Percentiles rank a stretch among this genome's conserved stretches.
Evolutionary conservation across 805 yeast genomes (phyloP).

Genomic region (Metschnikowia sp.): DNA sequence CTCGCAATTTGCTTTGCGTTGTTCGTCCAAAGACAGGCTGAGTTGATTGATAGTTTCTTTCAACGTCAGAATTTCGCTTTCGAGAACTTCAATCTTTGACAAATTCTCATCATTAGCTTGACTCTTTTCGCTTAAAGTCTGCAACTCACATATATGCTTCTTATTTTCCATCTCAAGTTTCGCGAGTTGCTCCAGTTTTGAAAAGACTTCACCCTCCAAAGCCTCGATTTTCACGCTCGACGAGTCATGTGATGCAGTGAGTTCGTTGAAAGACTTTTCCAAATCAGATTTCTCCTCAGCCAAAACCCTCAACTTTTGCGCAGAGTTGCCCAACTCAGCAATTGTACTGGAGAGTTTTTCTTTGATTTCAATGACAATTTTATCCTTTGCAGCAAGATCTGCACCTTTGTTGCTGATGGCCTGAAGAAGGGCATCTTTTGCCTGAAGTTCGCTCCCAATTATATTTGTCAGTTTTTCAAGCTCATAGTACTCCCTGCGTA

Average conservation of each 20-base stretch:
- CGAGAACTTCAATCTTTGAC: conserved; percentile 3
- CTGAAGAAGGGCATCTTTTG: conserved; percentile 17
- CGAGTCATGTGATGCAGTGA: background rate
- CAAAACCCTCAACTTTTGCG: conserved; percentile 12
- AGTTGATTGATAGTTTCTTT: conserved; percentile 3
- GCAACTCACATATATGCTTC: conserved; percentile 5
- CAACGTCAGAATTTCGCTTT: conserved; percentile 4
- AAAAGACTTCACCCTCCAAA: conserved; percentile 5
- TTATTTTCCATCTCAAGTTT: conserved; percentile 7
- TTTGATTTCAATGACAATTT: conserved; percentile 17
- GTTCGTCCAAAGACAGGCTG: conserved; percentile 37
- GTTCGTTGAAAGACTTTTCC: conserved; percentile 4
- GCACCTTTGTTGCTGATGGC: conserved; percentile 18
- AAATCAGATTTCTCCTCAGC: conserved; percentile 11
- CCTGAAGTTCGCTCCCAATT: conserved; percentile 17
- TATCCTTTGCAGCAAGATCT: conserved; percentile 18
- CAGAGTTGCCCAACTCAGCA: conserved; percentile 15
- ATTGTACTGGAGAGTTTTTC: conserved; percentile 16
- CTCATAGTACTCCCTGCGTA: conserved; percentile 11
- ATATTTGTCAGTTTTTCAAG: conserved; percentile 16
- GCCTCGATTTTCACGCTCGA: conserved; percentile 1
- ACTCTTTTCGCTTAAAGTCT: conserved; percentile 4
- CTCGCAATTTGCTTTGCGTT: conserved; percentile 45
- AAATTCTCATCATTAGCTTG: conserved; percentile 4
- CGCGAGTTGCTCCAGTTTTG: conserved; percentile 1